Percentiles rank a stretch among this genome's conserved stretches.
Conservation (phyloP, 2,329 filamentous ascomycete species). For the Aspergillus sp. region DNA sequence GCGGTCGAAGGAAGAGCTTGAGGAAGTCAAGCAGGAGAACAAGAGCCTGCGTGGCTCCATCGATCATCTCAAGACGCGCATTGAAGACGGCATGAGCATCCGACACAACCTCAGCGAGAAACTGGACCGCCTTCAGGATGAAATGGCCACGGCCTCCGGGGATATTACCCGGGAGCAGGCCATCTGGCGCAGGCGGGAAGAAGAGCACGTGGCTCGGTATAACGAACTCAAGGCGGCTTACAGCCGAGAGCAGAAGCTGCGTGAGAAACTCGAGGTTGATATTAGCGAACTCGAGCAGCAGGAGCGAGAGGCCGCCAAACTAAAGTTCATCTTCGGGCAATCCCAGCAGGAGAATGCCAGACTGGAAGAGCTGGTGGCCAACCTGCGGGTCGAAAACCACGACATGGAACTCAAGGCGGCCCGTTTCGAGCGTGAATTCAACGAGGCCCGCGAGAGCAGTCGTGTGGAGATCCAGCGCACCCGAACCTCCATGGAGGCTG, state of each 20-base stretch:
- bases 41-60: conserved; percentile 74
- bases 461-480: conserved; percentile 78
- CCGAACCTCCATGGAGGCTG: conserved; percentile 73
- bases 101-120: conserved; percentile 82
- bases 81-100: conserved; percentile 81
- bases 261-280: conserved; percentile 61
- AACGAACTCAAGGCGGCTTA: conserved; percentile 56
- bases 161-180: conserved; percentile 83
- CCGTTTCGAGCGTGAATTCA: conserved; percentile 76
- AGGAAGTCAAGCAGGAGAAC: conserved; percentile 60
- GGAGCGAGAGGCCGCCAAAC: conserved; percentile 74
- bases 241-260: conserved; percentile 67
- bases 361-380: conserved; percentile 58
- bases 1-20: conserved; percentile 46
- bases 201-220: conserved; percentile 55
- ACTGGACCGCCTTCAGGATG: conserved; percentile 80
- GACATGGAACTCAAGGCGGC: conserved; percentile 68
- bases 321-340: conserved; percentile 75
- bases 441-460: conserved; percentile 77
- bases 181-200: conserved; percentile 68
- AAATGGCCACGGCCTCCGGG: conserved; percentile 76
- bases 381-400: conserved; percentile 57
- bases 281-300: conserved; percentile 63
- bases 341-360: conserved; percentile 60
- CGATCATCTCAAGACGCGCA: conserved; percentile 70